Evolutionary conservation across 1,284 basidiomycete genomes (phyloP), one percentile per base, ranked within the genome.

Genomic region (Melampsora abietis-canadensis): DNA sequence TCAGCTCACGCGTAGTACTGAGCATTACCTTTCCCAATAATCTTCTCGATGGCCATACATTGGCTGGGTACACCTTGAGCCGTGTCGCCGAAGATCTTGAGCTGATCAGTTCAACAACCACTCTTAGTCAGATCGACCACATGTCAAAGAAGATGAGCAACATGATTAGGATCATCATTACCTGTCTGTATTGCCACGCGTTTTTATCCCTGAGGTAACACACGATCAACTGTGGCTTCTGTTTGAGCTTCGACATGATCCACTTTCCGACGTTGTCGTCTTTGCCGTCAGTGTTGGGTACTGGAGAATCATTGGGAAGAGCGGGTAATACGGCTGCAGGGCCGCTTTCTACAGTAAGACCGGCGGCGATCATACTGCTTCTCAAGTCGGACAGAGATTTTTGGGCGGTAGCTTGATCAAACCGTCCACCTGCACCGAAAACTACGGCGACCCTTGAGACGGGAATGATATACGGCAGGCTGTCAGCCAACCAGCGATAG

Each of bases 1-100:
- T 46, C 1, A 51, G 51, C 72, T 75, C 27, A 75, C 72, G 72
- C 64, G 44, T 60, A 75, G 21, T 75, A 75, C 48, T 75, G 72
- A 27, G 72, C 51, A 51, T 62, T 75, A 8, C 64, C 64, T 59
- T 75, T 66, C 14, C 51, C 44, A n/a, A 40, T 14, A 2, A 75
- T 64, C 59, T 75, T 75, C 24, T 67, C 59, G 44, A 62, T 65
- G 17, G 51, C 54, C 21, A 75, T 21, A 61, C 72, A 75, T 54
- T 75, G 72, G 30, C 64, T 66, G 24, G 65, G 63, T n/a, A 67
- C 57, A 34, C 64, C 65, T 66, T 75, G 65, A 62, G 21, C 21
- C 8, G 65, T 46, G 12, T 75, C 72, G 8, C 72, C 72, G 19
- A 75, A 75, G 24, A 75, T n/a, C 66, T 75, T 75, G 34, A 75